A percentile compares a stretch with the other conserved stretches of the same genome.
Conservation (phyloP, 2,329 filamentous ascomycete genomes). For the Xylaria digitata region DNA sequence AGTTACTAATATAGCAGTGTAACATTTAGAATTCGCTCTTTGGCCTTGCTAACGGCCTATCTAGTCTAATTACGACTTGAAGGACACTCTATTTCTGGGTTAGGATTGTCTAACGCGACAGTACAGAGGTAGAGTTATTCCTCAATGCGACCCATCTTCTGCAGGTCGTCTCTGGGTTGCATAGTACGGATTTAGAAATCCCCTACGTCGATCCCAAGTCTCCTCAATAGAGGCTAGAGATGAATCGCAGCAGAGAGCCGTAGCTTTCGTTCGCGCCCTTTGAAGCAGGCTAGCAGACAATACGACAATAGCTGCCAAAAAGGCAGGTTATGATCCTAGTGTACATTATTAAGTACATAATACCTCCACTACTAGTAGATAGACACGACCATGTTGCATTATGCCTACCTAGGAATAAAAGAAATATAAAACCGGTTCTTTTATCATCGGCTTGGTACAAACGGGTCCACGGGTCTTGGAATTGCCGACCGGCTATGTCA, state of each 20-base stretch:
- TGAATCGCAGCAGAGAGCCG: no score
- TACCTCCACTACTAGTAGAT: no score
- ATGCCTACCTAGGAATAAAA: not conserved
- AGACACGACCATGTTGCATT: not conserved
- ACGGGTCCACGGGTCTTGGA: constrained; percentile 22
- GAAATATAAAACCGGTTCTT: constrained; percentile 2
- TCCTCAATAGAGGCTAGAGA: not conserved
- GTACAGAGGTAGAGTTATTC: no score
- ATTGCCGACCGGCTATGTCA: constrained; percentile 10
- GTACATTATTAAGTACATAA: not conserved
- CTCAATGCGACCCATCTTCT: not conserved
- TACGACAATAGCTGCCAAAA: no score
- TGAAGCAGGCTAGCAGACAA: not conserved
- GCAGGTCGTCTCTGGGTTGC: constrained; percentile 15
- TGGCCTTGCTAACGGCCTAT: not conserved
- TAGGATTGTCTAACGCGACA: no score
- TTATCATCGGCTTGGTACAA: not conserved
- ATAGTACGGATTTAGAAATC: constrained; percentile 25
- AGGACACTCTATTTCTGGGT: not conserved
- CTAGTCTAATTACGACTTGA: not conserved
- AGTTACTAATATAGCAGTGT: not conserved
- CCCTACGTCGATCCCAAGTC: constrained; percentile 31
- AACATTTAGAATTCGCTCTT: constrained; percentile 8
- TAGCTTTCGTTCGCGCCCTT: not conserved
- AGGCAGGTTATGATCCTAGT: not conserved